Evolutionary conservation across 768 basidiomycete species (phyloP).

Genomic region (Rhizopogon rudus): DNA sequence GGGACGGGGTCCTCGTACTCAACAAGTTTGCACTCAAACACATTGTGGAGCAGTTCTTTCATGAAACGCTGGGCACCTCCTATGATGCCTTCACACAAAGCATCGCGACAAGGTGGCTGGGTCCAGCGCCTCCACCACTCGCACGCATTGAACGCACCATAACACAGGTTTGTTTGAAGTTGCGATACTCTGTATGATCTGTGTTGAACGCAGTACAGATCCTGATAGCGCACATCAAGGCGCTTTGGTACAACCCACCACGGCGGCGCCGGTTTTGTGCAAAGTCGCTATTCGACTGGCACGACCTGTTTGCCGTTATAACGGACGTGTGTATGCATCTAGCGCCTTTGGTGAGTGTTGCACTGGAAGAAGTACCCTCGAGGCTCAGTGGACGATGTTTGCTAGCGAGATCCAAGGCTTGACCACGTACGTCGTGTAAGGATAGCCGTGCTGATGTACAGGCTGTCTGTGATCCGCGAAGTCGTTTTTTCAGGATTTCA

Average conservation of each 20-base stretch:
- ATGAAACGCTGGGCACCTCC: constrained; percentile 53
- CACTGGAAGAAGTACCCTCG: background rate
- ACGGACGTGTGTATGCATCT: constrained; percentile 16
- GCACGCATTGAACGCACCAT: constrained; percentile 35
- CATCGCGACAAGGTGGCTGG: constrained; percentile 35
- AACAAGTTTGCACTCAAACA: constrained; percentile 46
- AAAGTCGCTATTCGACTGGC: constrained; percentile 64
- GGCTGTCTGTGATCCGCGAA: constrained; percentile 58
- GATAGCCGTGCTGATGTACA: constrained; percentile 48
- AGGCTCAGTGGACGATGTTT: background rate
- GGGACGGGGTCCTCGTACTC: constrained; percentile 50
- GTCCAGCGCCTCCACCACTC: constrained; percentile 32
- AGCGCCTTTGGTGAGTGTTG: constrained; percentile 11
- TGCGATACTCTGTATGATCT: background rate
- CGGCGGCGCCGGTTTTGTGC: constrained; percentile 61
- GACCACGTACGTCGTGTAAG: constrained; percentile 40
- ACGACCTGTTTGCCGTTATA: constrained; percentile 50
- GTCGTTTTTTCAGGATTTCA: constrained; percentile 74
- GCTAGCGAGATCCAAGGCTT: constrained; percentile 11
- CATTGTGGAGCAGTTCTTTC: constrained; percentile 60
- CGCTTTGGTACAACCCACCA: constrained; percentile 64
- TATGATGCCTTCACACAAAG: constrained; percentile 42
- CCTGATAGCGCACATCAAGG: constrained; percentile 52
- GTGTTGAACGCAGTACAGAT: constrained; percentile 34
- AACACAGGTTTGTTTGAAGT: constrained; percentile 24